Percentiles rank a stretch among this genome's conserved stretches.
phyloP scores from a whole-genome alignment of 805 yeast genomes.

The Metschnikowia hibisci region DNA sequence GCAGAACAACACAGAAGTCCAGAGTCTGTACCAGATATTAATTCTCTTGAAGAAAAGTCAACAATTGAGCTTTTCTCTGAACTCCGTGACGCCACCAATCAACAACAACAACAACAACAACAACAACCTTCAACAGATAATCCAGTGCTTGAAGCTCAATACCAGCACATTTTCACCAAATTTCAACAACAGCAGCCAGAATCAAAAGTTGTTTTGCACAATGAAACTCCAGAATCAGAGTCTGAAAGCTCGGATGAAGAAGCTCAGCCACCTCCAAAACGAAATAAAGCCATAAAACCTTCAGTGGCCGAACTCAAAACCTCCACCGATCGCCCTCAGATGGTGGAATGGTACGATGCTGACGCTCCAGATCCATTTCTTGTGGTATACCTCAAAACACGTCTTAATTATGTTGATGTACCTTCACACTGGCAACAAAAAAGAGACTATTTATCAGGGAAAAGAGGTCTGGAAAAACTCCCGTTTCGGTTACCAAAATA shows the following conservation, averaged over 20 bases:
- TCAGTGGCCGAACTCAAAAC: constrained; percentile 68
- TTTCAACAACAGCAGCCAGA: no score
- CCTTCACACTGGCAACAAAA: constrained; percentile 85
- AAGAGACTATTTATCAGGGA: constrained; percentile 65
- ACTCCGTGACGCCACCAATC: no score
- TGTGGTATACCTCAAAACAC: constrained; percentile 58
- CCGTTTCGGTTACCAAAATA: constrained; percentile 77
- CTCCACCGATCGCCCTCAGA: constrained; percentile 56
- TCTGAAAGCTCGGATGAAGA: not conserved
- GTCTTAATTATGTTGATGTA: constrained; percentile 65
- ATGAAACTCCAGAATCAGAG: constrained; percentile 8
- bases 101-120: no score
- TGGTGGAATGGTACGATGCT: constrained; percentile 83
- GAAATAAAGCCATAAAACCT: constrained; percentile 51
- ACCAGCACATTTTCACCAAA: no score
- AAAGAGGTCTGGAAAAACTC: constrained; percentile 60
- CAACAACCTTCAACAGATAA: no score
- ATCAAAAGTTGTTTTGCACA: no score
- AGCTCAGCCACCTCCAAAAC: constrained; percentile 34
- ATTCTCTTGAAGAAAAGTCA: no score
- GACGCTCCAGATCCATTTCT: constrained; percentile 78
- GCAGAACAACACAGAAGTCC: no score
- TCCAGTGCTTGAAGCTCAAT: no score
- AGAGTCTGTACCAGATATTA: no score
- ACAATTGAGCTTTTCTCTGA: no score